Base-by-base conservation (phyloP, 306 rosid species). In the Canavalia ensiformis region DNA sequence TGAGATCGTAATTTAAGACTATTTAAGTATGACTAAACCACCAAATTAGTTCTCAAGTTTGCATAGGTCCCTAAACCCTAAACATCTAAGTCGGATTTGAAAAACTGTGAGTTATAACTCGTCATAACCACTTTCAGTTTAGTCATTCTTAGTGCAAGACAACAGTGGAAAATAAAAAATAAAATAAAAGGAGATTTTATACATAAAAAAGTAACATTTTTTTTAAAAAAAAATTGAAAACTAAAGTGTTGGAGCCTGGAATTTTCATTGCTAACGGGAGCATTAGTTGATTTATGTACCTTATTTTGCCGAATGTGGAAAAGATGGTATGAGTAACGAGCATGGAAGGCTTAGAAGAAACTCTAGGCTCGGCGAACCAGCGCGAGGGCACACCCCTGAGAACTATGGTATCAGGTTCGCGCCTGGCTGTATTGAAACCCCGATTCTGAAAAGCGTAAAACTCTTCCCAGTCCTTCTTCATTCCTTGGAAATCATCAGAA, bases 301-400 rank as follows among this genome's bases (percentile, higher is more conserved):
- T 93, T 88, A 95, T 95, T 74, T 83, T 89, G 63, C 99, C 99
- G 77, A 95, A 93, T 29, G 94, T 87, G 1, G 97, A 91, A 70
- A 95, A 95, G 58, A 95, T 95, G 72, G 99, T 91, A 77, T 93
- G 99, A 3, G 97, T 91, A 34, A 95, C 99, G 50, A 95, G 90
- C 95, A 91, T 87, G 50, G 99, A 95, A 80, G 97, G 97, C 87
- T 95, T 93, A 1, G 99, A 95, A 11, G 98, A 95, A 87, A 95
- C 98, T 74, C 92, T 77, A 0, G 98, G 97, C 86, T 95, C 99
- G 0, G 98, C 90, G 57, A 95, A 95, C 99, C 99, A 95, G 41
- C 98, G 86, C 8, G 98, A 95, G 0, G 99, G 99, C 7, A 90
- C 82, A 4, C 93, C 96, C 51, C 89, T 86, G 39, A 95, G 69